Evolutionary conservation across 495 filamentous ascomycete genomes (phyloP).

Genomic region (Neurospora sp.): DNA sequence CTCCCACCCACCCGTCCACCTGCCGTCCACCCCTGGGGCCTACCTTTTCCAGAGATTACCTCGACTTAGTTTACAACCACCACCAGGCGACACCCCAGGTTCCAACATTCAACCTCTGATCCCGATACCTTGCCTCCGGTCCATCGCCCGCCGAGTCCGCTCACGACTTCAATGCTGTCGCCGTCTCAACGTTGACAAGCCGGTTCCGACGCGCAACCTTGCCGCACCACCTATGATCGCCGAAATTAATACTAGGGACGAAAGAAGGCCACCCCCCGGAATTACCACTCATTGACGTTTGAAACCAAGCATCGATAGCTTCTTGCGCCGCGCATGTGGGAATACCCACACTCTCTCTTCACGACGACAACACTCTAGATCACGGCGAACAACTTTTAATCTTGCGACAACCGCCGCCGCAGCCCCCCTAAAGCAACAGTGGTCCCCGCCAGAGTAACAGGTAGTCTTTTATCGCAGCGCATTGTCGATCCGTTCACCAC

Average conservation of each 20-base stretch:
- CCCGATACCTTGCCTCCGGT: background rate
- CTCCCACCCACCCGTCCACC: conserved; percentile 6
- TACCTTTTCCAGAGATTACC: conserved; percentile 1
- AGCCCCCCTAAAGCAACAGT: background rate
- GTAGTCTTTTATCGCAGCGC: background rate
- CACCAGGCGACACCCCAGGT: background rate
- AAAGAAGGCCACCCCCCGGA: background rate
- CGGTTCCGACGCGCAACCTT: background rate
- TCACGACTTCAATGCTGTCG: background rate
- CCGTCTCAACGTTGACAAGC: background rate
- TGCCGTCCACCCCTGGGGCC: background rate
- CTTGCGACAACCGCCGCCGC: background rate
- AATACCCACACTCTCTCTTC: background rate
- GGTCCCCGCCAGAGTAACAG: background rate
- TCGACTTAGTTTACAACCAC: background rate
- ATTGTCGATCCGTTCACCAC: background rate
- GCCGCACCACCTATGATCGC: background rate
- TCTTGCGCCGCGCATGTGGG: background rate
- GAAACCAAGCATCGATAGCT: background rate
- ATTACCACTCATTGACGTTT: background rate
- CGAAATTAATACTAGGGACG: background rate
- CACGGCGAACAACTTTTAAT: background rate
- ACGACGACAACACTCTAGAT: background rate
- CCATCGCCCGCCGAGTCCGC: background rate
- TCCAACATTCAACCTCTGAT: background rate